Base-by-base conservation (phyloP, 768 basidiomycete genomes). In the Russula virescens region DNA sequence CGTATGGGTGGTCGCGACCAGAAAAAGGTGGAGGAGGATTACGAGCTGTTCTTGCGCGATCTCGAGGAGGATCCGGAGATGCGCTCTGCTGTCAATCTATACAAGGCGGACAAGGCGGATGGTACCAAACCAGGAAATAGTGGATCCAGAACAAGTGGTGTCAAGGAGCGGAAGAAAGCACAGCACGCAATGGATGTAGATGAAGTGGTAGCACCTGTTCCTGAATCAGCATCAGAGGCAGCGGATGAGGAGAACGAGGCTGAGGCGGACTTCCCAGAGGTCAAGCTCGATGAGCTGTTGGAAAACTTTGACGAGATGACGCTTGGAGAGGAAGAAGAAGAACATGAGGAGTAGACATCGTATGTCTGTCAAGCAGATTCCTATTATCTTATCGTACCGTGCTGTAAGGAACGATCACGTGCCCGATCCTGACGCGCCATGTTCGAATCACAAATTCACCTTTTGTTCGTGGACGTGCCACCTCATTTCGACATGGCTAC, bases 1-100 rank as follows among this genome's bases (percentile, higher is more conserved):
- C 78, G 93, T 51, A 81, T 89, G 81, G 94, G 94, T 13, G 94
- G 94, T 40, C 79, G 93, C 51, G 94, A 96, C 75, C 83, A 86
- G 75, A 87, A 82, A 77, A 94, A 94, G 79, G 91, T 98, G 61
- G 94, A 98, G 68, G 87, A 92, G 72, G 96, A 99, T 72, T 99
- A 98, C 75, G 97, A 98, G 78, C 66, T 91, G 55, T 99, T 99
- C 84, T 77, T 98, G 74, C 83, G 89, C 50, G 94, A 97, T 65
- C 75, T 98, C 53, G 94, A 97, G 74, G 96, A 98, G 73, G 95
- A 98, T 75, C 87, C 87, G 23, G 95, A 98, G 78, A 77, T 98
- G 78, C 83, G 96, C 43, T 80, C 81, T 6, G 84, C 84, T 10
- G 87, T 98, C 68, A 95, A 97, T 74, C 70, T 98, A 59, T 98